Evolutionary conservation across 2,329 filamentous ascomycete genomes (phyloP).

Genomic region (Chrysoporthe deuterocubensis): DNA sequence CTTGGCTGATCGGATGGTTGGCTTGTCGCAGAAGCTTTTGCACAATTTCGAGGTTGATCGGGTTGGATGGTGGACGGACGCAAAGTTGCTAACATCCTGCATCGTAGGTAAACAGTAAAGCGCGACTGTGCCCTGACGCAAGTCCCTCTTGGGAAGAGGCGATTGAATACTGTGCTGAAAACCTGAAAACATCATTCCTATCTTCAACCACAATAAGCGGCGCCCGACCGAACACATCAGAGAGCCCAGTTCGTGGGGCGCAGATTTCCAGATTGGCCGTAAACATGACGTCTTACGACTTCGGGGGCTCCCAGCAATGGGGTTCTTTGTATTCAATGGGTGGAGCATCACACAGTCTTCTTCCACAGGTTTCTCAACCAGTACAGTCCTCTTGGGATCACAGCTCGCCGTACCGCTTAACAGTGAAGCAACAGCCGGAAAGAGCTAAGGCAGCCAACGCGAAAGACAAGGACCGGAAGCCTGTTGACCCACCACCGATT

Average conservation of each 20-base stretch:
- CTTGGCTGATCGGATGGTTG: not conserved
- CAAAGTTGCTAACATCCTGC: conserved; percentile 1
- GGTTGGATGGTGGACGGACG: not conserved
- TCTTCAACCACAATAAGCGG: not conserved
- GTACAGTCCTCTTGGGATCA: conserved; percentile 23
- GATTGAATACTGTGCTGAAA: not conserved
- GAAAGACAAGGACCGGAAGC: conserved; percentile 69
- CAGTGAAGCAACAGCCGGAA: conserved; percentile 29
- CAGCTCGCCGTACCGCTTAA: conserved; percentile 24
- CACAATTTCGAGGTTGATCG: not conserved
- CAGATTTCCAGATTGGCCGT: not conserved
- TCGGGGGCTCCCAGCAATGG: conserved; percentile 19
- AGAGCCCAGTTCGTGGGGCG: not conserved
- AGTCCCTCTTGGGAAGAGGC: not conserved
- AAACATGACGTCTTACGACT: conserved; percentile 28
- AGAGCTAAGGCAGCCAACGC: conserved; percentile 28
- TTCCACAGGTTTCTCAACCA: conserved; percentile 19
- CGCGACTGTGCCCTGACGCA: not conserved
- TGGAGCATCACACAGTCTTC: conserved; percentile 20
- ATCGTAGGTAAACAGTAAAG: not conserved
- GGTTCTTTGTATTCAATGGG: conserved; percentile 23
- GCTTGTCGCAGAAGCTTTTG: not conserved
- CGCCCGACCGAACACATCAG: not conserved
- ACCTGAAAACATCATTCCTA: not conserved
- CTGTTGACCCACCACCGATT: conserved; percentile 86